Base-by-base conservation (phyloP, 176 grass and related monocot species). In the Oryza officinalis region DNA sequence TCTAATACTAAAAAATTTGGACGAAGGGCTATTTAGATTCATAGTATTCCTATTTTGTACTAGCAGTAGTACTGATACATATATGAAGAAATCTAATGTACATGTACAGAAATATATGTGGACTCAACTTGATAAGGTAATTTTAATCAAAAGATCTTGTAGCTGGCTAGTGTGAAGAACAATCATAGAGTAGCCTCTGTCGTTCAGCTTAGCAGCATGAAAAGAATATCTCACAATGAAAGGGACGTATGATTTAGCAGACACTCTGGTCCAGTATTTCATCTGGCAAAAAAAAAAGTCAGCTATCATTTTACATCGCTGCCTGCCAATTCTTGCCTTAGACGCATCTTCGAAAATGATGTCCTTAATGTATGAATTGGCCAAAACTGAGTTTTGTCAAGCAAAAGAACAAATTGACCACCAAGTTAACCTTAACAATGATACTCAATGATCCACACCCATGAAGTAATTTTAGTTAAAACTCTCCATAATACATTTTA, bases 271-370 rank as follows among this genome's bases (percentile, higher is more conserved):
- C 13, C 27, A 44, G 1, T 13, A 76, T 49, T 15, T 37, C 74
- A 69, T 37, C 38, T 49, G 43, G 74, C 54, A 68, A 35, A 67
- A 25, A 67, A 75, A 38, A 67, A 10, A 31, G n/a, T 1, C 0
- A 17, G 20, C 44, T 27, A 30, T 72, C 41, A 57, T 18, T 70
- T 47, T 27, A 65, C 7, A 32, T 85, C 77, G 54, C 49, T 70
- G 35, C 46, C 50, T 28, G 63, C 31, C 27, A 76, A 4, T 69
- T 57, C 40, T 15, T 80, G 27, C 64, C 50, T 52, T 63, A 52
- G 71, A 89, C 67, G 80, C 71, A 81, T 70, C 37, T 63, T 64
- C 75, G 68, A 67, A 84, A 46, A 64, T 37, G 63, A 71, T 57
- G 81, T 35, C 41, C 41, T 64, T 23, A 31, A 32, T 59, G 26